A percentile compares a stretch with the other conserved stretches of the same genome.
Evolutionary conservation across 164 flowering plant genomes (phyloP).

Genomic region (Tinospora cordifolia): DNA sequence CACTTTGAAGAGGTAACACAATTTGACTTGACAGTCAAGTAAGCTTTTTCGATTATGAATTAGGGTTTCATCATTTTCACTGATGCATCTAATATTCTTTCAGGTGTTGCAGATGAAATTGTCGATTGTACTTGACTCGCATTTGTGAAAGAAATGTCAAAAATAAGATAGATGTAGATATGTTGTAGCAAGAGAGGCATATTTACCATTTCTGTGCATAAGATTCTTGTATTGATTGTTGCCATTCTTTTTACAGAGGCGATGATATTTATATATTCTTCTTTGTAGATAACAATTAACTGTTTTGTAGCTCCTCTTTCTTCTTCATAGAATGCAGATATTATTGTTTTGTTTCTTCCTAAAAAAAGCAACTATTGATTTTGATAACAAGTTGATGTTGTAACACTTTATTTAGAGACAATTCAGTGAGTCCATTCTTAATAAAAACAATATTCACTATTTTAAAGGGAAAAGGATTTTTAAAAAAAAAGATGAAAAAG

Average conservation of each 20-base stretch:
- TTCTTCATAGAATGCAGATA: too few relatives aligned
- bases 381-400: too few relatives aligned
- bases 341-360: too few relatives aligned
- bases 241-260: slow-evolving; percentile 6
- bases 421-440: too few relatives aligned
- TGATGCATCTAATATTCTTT: background rate
- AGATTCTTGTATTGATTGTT: background rate
- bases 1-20: slow-evolving; percentile 32
- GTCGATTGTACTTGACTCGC: slow-evolving; percentile 15
- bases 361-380: too few relatives aligned
- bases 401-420: too few relatives aligned
- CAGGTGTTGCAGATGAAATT: slow-evolving; percentile 34
- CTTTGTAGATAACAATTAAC: too few relatives aligned
- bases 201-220: background rate
- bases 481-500: too few relatives aligned
- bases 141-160: slow-evolving; percentile 13
- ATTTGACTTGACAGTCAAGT: background rate
- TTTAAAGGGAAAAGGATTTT: too few relatives aligned
- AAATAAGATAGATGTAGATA: slow-evolving; percentile 1
- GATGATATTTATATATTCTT: background rate
- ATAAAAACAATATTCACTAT: too few relatives aligned
- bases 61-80: background rate
- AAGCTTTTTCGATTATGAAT: background rate
- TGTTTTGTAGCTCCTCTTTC: too few relatives aligned
- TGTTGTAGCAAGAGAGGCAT: background rate